Percentiles rank a stretch among this genome's conserved stretches.
These are phyloP conservation scores for Leucosporidium creatinivorum DNA, from an alignment of 768 basidiomycete species.

Conservation along the genomic window DNA sequence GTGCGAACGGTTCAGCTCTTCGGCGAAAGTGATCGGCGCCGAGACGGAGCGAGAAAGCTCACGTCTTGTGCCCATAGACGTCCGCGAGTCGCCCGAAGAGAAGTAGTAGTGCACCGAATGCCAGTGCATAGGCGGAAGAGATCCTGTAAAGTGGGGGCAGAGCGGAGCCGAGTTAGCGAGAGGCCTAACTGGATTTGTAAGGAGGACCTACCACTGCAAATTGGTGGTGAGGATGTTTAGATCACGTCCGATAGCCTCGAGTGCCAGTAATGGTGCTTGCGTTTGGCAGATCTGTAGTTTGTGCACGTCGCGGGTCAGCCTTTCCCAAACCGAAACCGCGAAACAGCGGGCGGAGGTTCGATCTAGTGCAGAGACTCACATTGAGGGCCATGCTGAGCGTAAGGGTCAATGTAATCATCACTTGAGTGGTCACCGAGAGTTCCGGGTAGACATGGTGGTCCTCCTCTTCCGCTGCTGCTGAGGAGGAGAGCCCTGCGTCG, in stretches of 20 bases:
- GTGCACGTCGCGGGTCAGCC: too few relatives aligned
- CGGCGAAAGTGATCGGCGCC: too few relatives aligned
- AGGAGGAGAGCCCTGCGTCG: constrained; percentile 7
- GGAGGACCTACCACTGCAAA: not conserved
- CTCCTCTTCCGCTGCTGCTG: not conserved
- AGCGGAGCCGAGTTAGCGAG: too few relatives aligned
- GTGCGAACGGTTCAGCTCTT: too few relatives aligned
- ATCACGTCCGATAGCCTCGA: not conserved
- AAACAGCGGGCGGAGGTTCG: too few relatives aligned
- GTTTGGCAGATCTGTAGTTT: too few relatives aligned
- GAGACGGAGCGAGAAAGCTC: too few relatives aligned
- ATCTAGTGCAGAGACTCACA: not conserved
- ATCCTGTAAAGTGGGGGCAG: too few relatives aligned
- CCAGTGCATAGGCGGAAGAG: constrained; percentile 7
- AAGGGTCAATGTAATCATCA: not conserved
- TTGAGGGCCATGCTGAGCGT: constrained; percentile 19
- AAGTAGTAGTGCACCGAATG: constrained; percentile 49
- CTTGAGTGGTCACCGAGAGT: constrained; percentile 2
- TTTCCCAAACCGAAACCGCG: too few relatives aligned
- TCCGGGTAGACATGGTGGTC: constrained; percentile 13
- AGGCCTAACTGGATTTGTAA: too few relatives aligned
- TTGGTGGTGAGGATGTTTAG: constrained; percentile 7
- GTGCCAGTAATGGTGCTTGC: too few relatives aligned
- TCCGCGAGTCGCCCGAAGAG: constrained; percentile 71
- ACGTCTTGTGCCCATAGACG: constrained; percentile 4